These are phyloP conservation scores for Phytophthora capsici DNA, from an alignment of 352 stramenopile genomes.

Conservation along the genomic window DNA sequence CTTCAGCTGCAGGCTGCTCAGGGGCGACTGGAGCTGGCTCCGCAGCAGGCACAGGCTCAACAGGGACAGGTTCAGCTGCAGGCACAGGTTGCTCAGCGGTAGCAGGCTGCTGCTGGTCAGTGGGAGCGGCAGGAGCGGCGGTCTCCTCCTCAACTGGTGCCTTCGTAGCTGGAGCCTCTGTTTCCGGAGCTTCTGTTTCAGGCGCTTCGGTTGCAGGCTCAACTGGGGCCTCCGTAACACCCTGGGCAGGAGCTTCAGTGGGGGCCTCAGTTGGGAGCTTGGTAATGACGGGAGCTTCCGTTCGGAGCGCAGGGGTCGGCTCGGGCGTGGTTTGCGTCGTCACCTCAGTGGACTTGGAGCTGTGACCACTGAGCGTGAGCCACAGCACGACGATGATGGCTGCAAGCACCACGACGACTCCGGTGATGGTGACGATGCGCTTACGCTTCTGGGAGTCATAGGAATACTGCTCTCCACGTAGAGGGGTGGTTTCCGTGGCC, in stretches of 20 bases:
- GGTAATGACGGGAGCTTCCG: constrained; percentile 19
- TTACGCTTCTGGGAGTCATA: constrained; percentile 44
- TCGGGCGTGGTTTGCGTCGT: constrained; percentile 23
- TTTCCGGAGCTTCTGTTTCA: constrained; percentile 1
- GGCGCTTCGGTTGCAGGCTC: constrained; percentile 8
- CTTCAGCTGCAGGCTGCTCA: neutral
- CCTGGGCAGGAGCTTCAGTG: constrained; percentile 16
- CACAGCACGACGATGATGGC: constrained; percentile 40
- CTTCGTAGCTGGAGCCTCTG: too few relatives aligned
- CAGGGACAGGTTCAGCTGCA: constrained; percentile 2
- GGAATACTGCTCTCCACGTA: constrained; percentile 33
- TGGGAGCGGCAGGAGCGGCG: neutral
- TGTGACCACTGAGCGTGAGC: constrained; percentile 42
- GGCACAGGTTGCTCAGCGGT: constrained; percentile 4
- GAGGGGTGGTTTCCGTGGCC: constrained; percentile 37
- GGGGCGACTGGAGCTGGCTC: neutral
- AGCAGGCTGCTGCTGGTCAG: constrained; percentile 5
- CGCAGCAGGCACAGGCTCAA: constrained; percentile 1
- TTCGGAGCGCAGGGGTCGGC: constrained; percentile 29
- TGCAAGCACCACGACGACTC: constrained; percentile 34
- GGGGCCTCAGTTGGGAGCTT: constrained; percentile 14
- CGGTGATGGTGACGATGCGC: constrained; percentile 40
- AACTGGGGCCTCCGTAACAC: neutral
- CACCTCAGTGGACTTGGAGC: constrained; percentile 30
- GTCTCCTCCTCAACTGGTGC: too few relatives aligned